Conservation (phyloP, 2,329 filamentous ascomycete species). For the Colletotrichum coccodes region DNA sequence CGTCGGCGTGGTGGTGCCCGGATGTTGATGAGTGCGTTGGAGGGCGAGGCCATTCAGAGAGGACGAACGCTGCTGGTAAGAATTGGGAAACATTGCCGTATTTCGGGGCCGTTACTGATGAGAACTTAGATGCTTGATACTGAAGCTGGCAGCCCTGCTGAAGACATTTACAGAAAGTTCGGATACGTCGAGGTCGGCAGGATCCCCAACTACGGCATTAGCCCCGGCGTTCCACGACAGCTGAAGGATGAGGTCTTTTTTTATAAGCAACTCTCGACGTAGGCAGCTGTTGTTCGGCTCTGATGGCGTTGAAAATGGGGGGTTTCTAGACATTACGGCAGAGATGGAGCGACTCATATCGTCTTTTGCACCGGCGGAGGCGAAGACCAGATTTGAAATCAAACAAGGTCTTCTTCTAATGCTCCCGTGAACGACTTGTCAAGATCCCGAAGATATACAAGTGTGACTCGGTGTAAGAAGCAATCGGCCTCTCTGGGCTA, state of each 20-base stretch:
- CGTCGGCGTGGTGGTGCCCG: conserved; percentile 62
- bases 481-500: background rate
- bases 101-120: background rate
- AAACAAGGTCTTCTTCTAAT: background rate
- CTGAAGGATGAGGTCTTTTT: conserved; percentile 65
- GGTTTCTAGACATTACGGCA: conserved; percentile 8
- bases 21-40: conserved; percentile 62
- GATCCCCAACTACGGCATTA: conserved; percentile 64
- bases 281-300: background rate
- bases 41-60: conserved; percentile 59
- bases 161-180: conserved; percentile 63
- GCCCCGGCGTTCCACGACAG: conserved; percentile 53
- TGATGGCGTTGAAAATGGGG: conserved; percentile 7
- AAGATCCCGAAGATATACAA: background rate
- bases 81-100: conserved; percentile 23
- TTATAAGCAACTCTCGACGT: conserved; percentile 62
- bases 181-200: conserved; percentile 66
- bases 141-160: conserved; percentile 61
- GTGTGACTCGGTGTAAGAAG: background rate
- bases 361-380: background rate
- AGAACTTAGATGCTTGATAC: conserved; percentile 60
- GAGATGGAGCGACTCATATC: conserved; percentile 17
- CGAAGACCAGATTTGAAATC: conserved; percentile 7
- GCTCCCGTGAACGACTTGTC: background rate
- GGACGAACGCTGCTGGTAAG: conserved; percentile 65